Percentiles rank a stretch among this genome's conserved stretches.
phyloP scores from a whole-genome alignment of 192 early-diverging fungal species.

The Chytriomyces hyalinus region DNA sequence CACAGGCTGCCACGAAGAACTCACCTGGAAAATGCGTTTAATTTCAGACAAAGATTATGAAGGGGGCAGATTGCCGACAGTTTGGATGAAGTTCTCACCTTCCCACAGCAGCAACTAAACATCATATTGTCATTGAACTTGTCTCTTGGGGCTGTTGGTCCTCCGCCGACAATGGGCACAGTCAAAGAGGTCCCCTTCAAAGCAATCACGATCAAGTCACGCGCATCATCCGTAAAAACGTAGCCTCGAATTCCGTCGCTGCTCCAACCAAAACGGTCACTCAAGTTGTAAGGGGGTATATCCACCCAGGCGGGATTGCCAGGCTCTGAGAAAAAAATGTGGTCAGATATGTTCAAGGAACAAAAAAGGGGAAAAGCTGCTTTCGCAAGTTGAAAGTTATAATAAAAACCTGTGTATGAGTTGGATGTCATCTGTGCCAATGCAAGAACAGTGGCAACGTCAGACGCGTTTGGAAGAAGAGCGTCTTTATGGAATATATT shows the following conservation, averaged over 20 bases:
- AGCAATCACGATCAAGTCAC: conserved; percentile 76
- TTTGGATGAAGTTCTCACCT: conserved; percentile 52
- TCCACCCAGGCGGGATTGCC: conserved; percentile 33
- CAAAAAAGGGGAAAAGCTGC: not conserved
- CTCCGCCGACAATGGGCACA: conserved; percentile 47
- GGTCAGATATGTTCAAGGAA: not conserved
- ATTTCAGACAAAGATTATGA: not conserved
- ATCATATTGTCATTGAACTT: conserved; percentile 83
- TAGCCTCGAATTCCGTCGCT: conserved; percentile 72
- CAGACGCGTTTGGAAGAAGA: conserved; percentile 70
- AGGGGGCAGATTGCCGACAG: not conserved
- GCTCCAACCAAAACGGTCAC: conserved; percentile 49
- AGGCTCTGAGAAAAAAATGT: conserved; percentile 9
- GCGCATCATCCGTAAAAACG: conserved; percentile 74
- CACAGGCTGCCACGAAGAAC: conserved; percentile 77
- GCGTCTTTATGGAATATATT: conserved; percentile 30
- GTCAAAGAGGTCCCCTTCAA: conserved; percentile 76
- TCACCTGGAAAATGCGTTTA: conserved; percentile 9
- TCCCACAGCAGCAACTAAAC: conserved; percentile 96
- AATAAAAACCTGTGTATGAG: conserved; percentile 62
- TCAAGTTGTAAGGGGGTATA: conserved; percentile 45
- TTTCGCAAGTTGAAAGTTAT: not conserved
- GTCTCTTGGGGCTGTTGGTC: conserved; percentile 45
- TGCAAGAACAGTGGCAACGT: conserved; percentile 73
- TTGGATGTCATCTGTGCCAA: conserved; percentile 85